Percentiles rank a stretch among this genome's conserved stretches.
Evolutionary conservation across 1,284 basidiomycete genomes (phyloP).

Genomic region (Ganoderma boninense): DNA sequence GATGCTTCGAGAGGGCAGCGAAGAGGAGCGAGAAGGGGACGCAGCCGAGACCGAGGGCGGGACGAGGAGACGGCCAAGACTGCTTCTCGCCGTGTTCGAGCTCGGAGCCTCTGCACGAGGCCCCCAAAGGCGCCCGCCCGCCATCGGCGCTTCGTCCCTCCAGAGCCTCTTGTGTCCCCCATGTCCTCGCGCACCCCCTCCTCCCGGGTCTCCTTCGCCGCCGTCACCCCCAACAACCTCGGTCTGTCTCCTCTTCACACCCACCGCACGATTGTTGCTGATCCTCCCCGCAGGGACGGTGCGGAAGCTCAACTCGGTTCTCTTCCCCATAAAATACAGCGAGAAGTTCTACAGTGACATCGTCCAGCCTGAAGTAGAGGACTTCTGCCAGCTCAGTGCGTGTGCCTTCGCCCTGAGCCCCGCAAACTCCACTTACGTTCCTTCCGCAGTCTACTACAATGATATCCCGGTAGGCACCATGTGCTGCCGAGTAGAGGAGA

Average conservation of each 20-base stretch:
- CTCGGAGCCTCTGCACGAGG: not conserved
- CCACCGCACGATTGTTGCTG: conserved; percentile 4
- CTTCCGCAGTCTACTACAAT: conserved; percentile 78
- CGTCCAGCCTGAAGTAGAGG: conserved; percentile 72
- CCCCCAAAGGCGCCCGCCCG: conserved; percentile 27
- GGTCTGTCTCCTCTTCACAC: conserved; percentile 31
- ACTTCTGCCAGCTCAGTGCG: conserved; percentile 82
- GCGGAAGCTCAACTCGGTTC: conserved; percentile 80
- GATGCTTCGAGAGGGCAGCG: conserved; percentile 1
- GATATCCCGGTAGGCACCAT: conserved; percentile 86
- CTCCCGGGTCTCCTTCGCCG: conserved; percentile 71
- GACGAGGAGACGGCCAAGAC: not conserved
- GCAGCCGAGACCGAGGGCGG: conserved; percentile 4
- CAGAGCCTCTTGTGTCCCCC: conserved; percentile 24
- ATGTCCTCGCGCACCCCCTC: conserved; percentile 47
- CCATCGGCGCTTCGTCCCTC: conserved; percentile 36
- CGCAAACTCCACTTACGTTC: not conserved
- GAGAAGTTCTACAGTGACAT: conserved; percentile 84
- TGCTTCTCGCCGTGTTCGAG: conserved; percentile 7
- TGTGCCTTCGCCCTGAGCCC: conserved; percentile 19
- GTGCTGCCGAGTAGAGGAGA: conserved; percentile 79
- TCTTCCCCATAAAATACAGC: conserved; percentile 85
- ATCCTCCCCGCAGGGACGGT: conserved; percentile 61
- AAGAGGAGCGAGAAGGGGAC: conserved; percentile 16
- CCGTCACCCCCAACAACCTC: conserved; percentile 80